Percentiles rank a stretch among this genome's conserved stretches.
phyloP scores from a whole-genome alignment of 2,329 filamentous ascomycete species.

The Colletotrichum orchidophilum region DNA sequence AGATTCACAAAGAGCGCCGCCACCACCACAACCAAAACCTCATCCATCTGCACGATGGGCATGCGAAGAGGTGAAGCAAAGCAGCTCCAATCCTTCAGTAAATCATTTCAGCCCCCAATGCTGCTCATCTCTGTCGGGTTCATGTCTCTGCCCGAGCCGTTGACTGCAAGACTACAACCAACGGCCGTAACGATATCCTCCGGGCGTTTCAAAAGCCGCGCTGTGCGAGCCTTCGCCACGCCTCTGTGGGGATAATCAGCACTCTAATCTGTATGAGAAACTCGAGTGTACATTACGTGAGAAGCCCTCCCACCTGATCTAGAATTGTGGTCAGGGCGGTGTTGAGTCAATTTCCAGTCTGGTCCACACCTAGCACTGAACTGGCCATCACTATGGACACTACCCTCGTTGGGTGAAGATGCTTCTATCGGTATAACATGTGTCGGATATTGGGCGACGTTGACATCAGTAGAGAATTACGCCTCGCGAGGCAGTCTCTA shows the following conservation, averaged over 20 bases:
- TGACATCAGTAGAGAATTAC: slow-evolving; percentile 1
- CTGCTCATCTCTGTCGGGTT: background rate
- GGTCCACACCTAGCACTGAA: slow-evolving; percentile 1
- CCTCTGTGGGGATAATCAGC: slow-evolving; percentile 30
- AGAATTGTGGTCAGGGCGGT: background rate
- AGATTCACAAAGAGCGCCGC: background rate
- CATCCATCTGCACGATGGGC: background rate
- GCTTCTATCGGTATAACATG: background rate
- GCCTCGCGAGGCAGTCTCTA: slow-evolving; percentile 29
- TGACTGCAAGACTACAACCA: slow-evolving; percentile 7
- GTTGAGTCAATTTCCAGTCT: slow-evolving; percentile 3
- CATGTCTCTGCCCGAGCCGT: background rate
- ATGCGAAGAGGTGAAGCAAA: background rate
- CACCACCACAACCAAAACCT: background rate
- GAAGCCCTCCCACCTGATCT: background rate
- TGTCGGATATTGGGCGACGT: background rate
- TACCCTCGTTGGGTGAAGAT: background rate
- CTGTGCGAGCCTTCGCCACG: slow-evolving; percentile 11
- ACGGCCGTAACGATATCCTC: slow-evolving; percentile 26
- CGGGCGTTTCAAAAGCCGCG: slow-evolving; percentile 20
- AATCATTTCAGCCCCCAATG: background rate
- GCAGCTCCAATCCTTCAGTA: slow-evolving; percentile 3
- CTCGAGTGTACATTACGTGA: background rate
- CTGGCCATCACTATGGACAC: background rate
- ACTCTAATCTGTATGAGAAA: slow-evolving; percentile 11